phyloP scores from a whole-genome alignment of 2,329 filamentous ascomycete genomes.

The Fusarium devonianum region DNA sequence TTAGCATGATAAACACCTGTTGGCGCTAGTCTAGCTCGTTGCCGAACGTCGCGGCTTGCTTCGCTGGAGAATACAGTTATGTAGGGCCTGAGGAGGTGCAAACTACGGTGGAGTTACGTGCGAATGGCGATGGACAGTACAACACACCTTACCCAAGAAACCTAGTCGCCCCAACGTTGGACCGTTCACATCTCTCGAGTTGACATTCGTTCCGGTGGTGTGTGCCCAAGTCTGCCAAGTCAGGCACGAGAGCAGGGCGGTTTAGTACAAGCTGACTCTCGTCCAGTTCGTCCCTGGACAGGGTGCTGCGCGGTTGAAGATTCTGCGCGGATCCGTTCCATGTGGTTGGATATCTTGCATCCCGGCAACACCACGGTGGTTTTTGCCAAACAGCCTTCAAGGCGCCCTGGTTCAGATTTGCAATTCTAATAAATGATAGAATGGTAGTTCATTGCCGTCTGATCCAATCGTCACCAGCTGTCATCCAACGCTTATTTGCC shows the following conservation, averaged over 20 bases:
- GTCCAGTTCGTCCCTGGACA: background rate
- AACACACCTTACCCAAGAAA: slow-evolving; percentile 22
- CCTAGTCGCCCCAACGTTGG: background rate
- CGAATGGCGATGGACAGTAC: slow-evolving; percentile 9
- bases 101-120: slow-evolving; percentile 20
- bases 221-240: slow-evolving; percentile 9
- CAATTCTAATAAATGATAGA: too few species aligned
- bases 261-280: slow-evolving; percentile 14
- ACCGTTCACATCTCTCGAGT: slow-evolving; percentile 7
- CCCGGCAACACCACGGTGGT: slow-evolving; percentile 15
- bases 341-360: slow-evolving; percentile 26
- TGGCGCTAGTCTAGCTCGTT: background rate
- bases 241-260: slow-evolving; percentile 25
- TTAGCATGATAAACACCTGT: slow-evolving; percentile 1
- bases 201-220: background rate
- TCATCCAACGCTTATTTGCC: background rate
- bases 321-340: slow-evolving; percentile 18
- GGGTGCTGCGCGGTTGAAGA: slow-evolving; percentile 1
- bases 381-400: background rate
- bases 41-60: background rate
- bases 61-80: too few species aligned
- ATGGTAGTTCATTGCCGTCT: slow-evolving; percentile 15
- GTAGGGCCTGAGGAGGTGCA: background rate
- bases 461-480: slow-evolving; percentile 10
- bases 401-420: too few species aligned